Conservation (phyloP, 1,284 basidiomycete genomes). For the Acaromyces ingoldii region DNA sequence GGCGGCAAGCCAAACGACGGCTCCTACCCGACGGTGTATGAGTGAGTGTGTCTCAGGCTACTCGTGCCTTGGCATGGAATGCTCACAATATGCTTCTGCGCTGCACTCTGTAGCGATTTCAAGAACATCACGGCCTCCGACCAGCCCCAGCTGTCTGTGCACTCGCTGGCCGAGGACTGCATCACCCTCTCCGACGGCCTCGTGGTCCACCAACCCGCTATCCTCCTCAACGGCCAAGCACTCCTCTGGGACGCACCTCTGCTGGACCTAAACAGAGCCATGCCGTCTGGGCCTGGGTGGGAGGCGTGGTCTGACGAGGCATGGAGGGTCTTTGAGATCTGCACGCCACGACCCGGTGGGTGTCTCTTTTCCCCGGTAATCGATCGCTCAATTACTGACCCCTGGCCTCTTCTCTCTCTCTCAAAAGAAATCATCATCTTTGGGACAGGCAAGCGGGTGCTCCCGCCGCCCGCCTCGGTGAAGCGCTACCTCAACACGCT, state of each 20-base stretch:
- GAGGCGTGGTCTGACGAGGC: constrained; percentile 60
- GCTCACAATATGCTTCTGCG: neutral
- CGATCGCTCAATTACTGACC: neutral
- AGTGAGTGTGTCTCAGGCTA: too few species aligned
- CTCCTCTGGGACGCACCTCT: constrained; percentile 83
- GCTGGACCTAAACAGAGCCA: constrained; percentile 47
- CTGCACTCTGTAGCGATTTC: constrained; percentile 29
- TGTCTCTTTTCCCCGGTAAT: neutral
- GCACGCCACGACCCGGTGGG: constrained; percentile 26
- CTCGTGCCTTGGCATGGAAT: too few species aligned
- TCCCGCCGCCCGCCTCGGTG: constrained; percentile 67
- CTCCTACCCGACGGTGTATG: constrained; percentile 35
- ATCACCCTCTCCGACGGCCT: constrained; percentile 58
- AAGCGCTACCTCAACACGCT: constrained; percentile 67
- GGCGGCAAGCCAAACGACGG: constrained; percentile 42
- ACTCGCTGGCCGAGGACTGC: constrained; percentile 19
- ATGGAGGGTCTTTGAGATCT: constrained; percentile 26
- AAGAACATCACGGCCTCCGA: constrained; percentile 32
- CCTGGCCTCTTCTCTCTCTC: neutral
- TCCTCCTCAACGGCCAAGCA: constrained; percentile 75
- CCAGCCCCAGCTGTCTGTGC: constrained; percentile 11
- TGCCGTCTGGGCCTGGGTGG: constrained; percentile 51
- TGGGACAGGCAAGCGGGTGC: constrained; percentile 72
- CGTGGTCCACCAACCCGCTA: constrained; percentile 67
- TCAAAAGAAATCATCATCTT: constrained; percentile 75